Evolutionary conservation across 2,329 filamentous ascomycete genomes (phyloP).

Genomic region (Botrytis byssoidea): DNA sequence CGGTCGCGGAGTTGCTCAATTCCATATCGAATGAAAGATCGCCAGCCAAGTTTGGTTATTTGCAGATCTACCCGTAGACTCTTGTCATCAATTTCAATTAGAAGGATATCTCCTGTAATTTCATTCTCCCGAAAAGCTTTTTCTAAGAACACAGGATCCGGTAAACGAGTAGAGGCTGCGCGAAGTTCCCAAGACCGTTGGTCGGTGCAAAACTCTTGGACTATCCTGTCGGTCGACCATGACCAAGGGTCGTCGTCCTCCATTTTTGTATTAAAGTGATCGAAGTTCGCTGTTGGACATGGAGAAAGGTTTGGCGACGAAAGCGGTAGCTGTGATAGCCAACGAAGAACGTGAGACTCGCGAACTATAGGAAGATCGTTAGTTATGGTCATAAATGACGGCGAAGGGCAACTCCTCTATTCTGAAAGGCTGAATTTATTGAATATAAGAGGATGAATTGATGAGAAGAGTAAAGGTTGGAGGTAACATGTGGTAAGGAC

Average conservation of each 20-base stretch:
- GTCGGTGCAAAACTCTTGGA: constrained; percentile 61
- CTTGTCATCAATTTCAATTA: constrained; percentile 30
- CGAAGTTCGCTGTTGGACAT: background rate
- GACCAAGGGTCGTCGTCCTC: constrained; percentile 63
- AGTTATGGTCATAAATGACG: constrained; percentile 11
- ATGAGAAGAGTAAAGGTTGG: background rate
- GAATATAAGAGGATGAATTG: background rate
- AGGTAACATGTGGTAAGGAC: background rate
- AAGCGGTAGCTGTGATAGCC: constrained; percentile 11
- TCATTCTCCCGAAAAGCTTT: constrained; percentile 57
- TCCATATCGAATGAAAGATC: constrained; percentile 49
- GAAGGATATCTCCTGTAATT: constrained; percentile 42
- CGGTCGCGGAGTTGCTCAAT: constrained; percentile 54
- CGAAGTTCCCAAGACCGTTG: constrained; percentile 49
- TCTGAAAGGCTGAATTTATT: background rate
- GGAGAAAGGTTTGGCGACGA: background rate
- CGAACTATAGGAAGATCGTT: constrained; percentile 1
- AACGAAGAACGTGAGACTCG: background rate
- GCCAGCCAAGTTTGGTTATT: constrained; percentile 29
- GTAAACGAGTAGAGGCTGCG: constrained; percentile 39
- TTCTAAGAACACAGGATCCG: constrained; percentile 54
- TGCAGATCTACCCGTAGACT: constrained; percentile 33
- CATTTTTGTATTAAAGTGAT: constrained; percentile 9
- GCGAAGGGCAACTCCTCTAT: background rate
- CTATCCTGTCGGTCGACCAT: constrained; percentile 69